phyloP scores from a whole-genome alignment of 805 yeast species.

The Yarrowia hollandica region DNA sequence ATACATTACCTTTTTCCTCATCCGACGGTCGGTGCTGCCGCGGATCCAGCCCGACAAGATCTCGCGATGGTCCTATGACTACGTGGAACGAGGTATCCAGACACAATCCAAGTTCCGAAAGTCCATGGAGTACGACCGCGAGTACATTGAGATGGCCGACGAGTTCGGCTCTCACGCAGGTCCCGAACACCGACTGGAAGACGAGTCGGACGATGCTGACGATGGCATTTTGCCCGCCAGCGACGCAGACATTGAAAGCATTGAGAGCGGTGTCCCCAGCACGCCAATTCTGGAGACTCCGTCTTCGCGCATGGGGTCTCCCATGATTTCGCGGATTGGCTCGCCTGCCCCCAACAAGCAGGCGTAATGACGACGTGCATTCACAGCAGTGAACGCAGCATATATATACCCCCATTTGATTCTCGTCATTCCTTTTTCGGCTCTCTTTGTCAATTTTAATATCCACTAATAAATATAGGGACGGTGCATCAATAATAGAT shows the following conservation, averaged over 20 bases:
- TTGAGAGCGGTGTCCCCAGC: slow-evolving; percentile 25
- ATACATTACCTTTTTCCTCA: slow-evolving; percentile 63
- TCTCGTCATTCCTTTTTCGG: slow-evolving; percentile 21
- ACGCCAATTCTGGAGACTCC: slow-evolving; percentile 23
- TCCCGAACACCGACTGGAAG: slow-evolving; percentile 19
- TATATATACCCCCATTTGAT: slow-evolving; percentile 10
- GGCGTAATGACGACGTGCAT: slow-evolving; percentile 8
- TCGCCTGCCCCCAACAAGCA: slow-evolving; percentile 26
- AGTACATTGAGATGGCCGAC: slow-evolving; percentile 34
- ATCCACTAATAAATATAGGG: slow-evolving; percentile 25
- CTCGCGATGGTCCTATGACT: slow-evolving; percentile 47
- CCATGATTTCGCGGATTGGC: slow-evolving; percentile 23
- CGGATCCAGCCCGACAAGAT: slow-evolving; percentile 43
- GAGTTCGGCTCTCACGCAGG: slow-evolving; percentile 19
- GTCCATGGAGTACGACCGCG: slow-evolving; percentile 34
- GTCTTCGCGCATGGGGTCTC: slow-evolving; percentile 15
- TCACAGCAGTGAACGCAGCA: no score
- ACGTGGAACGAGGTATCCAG: slow-evolving; percentile 41
- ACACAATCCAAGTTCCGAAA: slow-evolving; percentile 35
- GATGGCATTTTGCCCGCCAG: slow-evolving; percentile 25
- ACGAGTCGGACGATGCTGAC: slow-evolving; percentile 28
- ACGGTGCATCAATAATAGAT: slow-evolving; percentile 21
- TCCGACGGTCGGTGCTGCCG: slow-evolving; percentile 68
- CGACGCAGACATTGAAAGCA: slow-evolving; percentile 28
- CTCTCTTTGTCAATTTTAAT: slow-evolving; percentile 24